Evolutionary conservation across 257 asterid genomes (phyloP), one percentile per base, ranked within the genome.

Genomic region (Echium plantagineum): DNA sequence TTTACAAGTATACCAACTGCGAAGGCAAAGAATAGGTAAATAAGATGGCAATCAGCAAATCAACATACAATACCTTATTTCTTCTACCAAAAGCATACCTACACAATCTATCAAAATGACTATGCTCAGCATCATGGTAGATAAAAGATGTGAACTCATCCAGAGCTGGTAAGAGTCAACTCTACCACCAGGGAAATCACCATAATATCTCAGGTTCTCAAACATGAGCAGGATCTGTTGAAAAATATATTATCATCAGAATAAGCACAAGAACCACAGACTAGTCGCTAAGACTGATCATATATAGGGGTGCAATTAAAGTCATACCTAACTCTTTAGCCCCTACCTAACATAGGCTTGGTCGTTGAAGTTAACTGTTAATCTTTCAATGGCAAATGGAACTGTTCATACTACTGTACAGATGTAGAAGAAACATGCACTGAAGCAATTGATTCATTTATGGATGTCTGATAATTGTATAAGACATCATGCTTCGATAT

Each of bases 101-200:
- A 53, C 57, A 55, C 59, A 55, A 55, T 55, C 35, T 10, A 21
- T 56, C 9, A 56, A 56, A 24, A 56, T 56, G 13, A n/a, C 20
- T 53, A 53, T n/a, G 57, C 57, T 18, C 24, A 21, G 7, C 26
- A 19, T 10, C 57, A 19, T 26, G n/a, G 15, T 31, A 2, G 38
- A 28, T 18, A 24, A 10, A 56, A 24, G 7, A 9, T 56, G 60
- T 56, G 35, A 15, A 56, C 35, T 56, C 38, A 21, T 13, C 38
- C 19, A 15, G 28, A 18, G 60, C 32, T 56, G 35, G 60, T 24
- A 56, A 56, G n/a, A n/a, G n/a, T 56, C 17, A 9, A 22, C 38
- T 56, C 38, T 56, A 21, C 1, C 19, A 3, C 10, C 21, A n/a
- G 22, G 20, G 12, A 53, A 53, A n/a, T 6, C 22, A n/a, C 57